These are phyloP conservation scores for Gossypium schwendimanii DNA, from an alignment of 441 rosid species.

Conservation along the genomic window DNA sequence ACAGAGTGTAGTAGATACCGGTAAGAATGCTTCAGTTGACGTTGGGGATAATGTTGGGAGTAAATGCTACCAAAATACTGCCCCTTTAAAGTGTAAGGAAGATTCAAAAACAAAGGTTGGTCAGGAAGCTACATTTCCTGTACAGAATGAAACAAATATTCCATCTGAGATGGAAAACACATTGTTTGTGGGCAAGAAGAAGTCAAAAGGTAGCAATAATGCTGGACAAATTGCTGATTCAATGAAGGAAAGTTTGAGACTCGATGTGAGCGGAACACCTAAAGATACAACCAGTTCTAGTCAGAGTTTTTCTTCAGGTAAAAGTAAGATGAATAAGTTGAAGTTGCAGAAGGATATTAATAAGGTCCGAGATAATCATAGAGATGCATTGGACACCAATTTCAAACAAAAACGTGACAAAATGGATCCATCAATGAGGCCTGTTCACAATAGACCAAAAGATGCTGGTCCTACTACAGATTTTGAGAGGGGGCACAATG, in stretches of 20 bases:
- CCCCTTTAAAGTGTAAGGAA: slow-evolving; percentile 27
- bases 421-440: slow-evolving; percentile 14
- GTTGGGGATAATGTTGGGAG: slow-evolving; percentile 20
- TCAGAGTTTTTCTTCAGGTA: slow-evolving; percentile 21
- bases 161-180: slow-evolving; percentile 26
- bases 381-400: slow-evolving; percentile 15
- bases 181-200: slow-evolving; percentile 26
- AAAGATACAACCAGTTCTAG: slow-evolving; percentile 21
- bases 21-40: slow-evolving; percentile 19
- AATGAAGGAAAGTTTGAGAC: slow-evolving; percentile 23
- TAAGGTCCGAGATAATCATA: slow-evolving; percentile 21
- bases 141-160: slow-evolving; percentile 13
- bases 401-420: slow-evolving; percentile 18
- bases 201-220: slow-evolving; percentile 27
- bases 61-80: slow-evolving; percentile 20
- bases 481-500: slow-evolving; percentile 19
- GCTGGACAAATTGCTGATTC: slow-evolving; percentile 20
- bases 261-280: slow-evolving; percentile 19
- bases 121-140: slow-evolving; percentile 18
- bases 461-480: slow-evolving; percentile 14
- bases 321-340: slow-evolving; percentile 22
- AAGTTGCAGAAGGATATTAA: slow-evolving; percentile 30
- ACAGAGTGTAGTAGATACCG: background rate
- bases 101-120: slow-evolving; percentile 22
- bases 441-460: slow-evolving; percentile 23